Percentiles rank a stretch among this genome's conserved stretches.
These are phyloP conservation scores for Groenewaldozyma sp. DNA, from an alignment of 1,139 yeast species.

Conservation along the genomic window DNA sequence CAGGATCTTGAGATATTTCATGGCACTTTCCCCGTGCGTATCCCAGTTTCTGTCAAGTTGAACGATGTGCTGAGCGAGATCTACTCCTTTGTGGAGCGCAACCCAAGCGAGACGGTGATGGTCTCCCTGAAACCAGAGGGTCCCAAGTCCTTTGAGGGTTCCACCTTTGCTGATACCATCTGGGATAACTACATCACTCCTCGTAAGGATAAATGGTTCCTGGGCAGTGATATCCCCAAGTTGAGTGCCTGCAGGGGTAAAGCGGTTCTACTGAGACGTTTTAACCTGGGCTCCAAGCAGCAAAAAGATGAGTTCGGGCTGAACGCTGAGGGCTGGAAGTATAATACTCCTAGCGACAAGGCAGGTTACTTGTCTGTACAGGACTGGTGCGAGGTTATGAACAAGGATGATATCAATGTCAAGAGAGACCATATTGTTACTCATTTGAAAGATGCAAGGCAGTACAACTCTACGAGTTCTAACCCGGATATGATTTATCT, in stretches of 20 bases:
- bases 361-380: constrained; percentile 57
- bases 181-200: constrained; percentile 51
- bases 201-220: constrained; percentile 51
- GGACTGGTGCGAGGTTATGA: constrained; percentile 61
- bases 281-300: constrained; percentile 42
- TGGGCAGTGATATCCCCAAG: constrained; percentile 44
- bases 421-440: constrained; percentile 52
- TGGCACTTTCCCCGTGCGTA: constrained; percentile 65
- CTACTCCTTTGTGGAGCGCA: constrained; percentile 44
- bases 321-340: constrained; percentile 59
- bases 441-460: constrained; percentile 45
- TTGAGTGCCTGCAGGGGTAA: constrained; percentile 61
- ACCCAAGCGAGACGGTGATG: constrained; percentile 53
- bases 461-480: constrained; percentile 37
- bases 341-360: constrained; percentile 60
- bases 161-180: constrained; percentile 57
- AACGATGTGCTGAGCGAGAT: constrained; percentile 44
- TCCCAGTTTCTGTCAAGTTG: constrained; percentile 50
- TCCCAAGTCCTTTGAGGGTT: constrained; percentile 52
- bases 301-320: constrained; percentile 43
- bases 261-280: constrained; percentile 57
- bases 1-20: constrained; percentile 61
- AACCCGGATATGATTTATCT: constrained; percentile 46
- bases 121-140: constrained; percentile 75
- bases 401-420: constrained; percentile 43